A percentile compares a stretch with the other conserved stretches of the same genome.
Evolutionary conservation across 345 rosid species (phyloP).

Genomic region (Leavenworthia alabamica): DNA sequence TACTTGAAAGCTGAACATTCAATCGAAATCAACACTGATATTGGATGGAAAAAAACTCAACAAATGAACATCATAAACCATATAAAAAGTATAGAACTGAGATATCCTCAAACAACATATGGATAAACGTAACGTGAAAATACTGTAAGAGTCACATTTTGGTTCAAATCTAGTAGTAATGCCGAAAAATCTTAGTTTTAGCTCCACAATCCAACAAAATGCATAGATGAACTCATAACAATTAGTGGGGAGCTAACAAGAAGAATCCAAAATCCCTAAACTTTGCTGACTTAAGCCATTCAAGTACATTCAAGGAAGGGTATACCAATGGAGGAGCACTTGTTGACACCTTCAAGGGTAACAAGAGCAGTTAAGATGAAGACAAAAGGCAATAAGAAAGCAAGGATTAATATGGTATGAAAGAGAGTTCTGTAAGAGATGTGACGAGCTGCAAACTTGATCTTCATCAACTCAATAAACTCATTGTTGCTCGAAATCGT

Average conservation of each 20-base stretch:
- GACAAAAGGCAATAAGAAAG: constrained; percentile 95
- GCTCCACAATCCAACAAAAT: constrained; percentile 26
- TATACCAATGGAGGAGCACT: constrained; percentile 97
- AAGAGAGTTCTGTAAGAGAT: constrained; percentile 95
- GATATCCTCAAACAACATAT: neutral
- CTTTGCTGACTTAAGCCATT: constrained; percentile 8
- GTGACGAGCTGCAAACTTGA: constrained; percentile 99
- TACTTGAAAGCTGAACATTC: no score
- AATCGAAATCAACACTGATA: neutral
- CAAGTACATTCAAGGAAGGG: constrained; percentile 18
- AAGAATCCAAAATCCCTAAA: constrained; percentile 16
- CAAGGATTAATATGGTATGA: constrained; percentile 90
- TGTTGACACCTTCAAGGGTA: constrained; percentile 99
- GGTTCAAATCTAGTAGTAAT: neutral
- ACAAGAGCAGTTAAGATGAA: constrained; percentile 97
- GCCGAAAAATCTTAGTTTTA: neutral
- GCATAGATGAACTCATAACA: constrained; percentile 5
- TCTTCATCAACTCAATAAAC: constrained; percentile 99
- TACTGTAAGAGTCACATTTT: neutral
- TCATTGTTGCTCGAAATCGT: constrained; percentile 97
- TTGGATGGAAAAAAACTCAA: neutral
- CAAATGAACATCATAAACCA: neutral
- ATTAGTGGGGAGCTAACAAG: constrained; percentile 31
- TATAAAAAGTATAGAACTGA: neutral
- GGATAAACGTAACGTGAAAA: neutral